These are phyloP conservation scores for Macrocybe gigantea DNA, from an alignment of 768 basidiomycete genomes.

Conservation along the genomic window DNA sequence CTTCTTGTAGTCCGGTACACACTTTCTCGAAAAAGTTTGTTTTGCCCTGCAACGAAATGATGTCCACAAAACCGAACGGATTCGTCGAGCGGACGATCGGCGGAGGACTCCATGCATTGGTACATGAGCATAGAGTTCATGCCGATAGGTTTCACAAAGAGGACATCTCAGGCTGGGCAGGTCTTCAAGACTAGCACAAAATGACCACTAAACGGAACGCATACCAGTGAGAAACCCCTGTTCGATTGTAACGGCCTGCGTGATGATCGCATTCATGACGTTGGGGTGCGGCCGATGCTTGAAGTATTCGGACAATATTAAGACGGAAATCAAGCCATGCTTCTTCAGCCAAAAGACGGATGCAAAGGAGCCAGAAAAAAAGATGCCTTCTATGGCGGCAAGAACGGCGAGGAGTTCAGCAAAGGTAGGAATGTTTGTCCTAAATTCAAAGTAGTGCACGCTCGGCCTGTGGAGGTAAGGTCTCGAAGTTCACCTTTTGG, in stretches of 20 bases:
- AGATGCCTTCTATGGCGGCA: slow-evolving; percentile 96
- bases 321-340: slow-evolving; percentile 91
- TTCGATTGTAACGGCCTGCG: slow-evolving; percentile 81
- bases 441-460: too few relatives aligned
- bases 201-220: slow-evolving; percentile 8
- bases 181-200: not conserved
- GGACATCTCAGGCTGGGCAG: slow-evolving; percentile 63
- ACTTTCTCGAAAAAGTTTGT: too few relatives aligned
- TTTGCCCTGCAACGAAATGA: too few relatives aligned
- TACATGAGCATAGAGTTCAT: slow-evolving; percentile 89
- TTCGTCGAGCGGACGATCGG: slow-evolving; percentile 88
- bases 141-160: slow-evolving; percentile 83
- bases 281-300: slow-evolving; percentile 78
- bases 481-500: too few relatives aligned
- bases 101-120: slow-evolving; percentile 89
- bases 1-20: too few relatives aligned
- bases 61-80: too few relatives aligned
- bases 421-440: too few relatives aligned
- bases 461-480: too few relatives aligned
- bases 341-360: slow-evolving; percentile 98
- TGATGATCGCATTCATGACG: slow-evolving; percentile 65
- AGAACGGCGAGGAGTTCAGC: slow-evolving; percentile 90
- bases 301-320: slow-evolving; percentile 96
- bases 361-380: slow-evolving; percentile 93
- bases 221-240: slow-evolving; percentile 80